A percentile compares a stretch with the other conserved stretches of the same genome.
Evolutionary conservation across 2,329 filamentous ascomycete species (phyloP).

Genomic region (Verticillium dahliae): DNA sequence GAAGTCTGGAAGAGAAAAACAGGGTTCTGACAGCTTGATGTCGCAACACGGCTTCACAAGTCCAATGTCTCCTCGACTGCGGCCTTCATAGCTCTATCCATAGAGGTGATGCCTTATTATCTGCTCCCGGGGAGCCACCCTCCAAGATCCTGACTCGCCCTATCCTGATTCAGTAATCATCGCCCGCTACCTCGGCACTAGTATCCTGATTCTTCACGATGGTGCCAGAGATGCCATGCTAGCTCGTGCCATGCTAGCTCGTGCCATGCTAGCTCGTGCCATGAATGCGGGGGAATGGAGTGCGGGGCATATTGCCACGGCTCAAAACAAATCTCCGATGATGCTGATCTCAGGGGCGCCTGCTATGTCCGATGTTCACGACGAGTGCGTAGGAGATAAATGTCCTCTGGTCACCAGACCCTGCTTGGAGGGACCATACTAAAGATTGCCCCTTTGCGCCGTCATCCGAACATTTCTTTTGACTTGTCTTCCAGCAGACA

Average conservation of each 20-base stretch:
- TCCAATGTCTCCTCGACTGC: not conserved
- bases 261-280: not conserved
- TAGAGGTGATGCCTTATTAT: not conserved
- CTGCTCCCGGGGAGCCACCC: not conserved
- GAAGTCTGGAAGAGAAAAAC: not conserved
- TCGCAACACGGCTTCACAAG: not conserved
- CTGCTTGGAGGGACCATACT: not conserved
- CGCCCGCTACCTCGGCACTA: slow-evolving; percentile 2
- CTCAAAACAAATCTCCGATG: not conserved
- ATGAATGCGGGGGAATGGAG: not conserved
- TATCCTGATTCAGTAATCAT: not conserved
- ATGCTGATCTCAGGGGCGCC: not conserved
- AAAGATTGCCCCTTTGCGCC: not conserved
- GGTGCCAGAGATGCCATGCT: not conserved
- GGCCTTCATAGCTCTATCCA: not conserved
- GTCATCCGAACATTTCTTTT: not conserved
- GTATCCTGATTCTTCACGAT: not conserved
- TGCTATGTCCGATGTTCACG: not conserved
- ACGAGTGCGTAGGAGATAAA: not conserved
- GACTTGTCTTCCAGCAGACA: not conserved
- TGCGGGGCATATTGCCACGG: not conserved
- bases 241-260: not conserved
- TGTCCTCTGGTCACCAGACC: not conserved
- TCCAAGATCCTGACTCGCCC: not conserved
- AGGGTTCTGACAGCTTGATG: not conserved